phyloP scores from a whole-genome alignment of 495 filamentous ascomycete genomes.

The Geoglossum glabrum region DNA sequence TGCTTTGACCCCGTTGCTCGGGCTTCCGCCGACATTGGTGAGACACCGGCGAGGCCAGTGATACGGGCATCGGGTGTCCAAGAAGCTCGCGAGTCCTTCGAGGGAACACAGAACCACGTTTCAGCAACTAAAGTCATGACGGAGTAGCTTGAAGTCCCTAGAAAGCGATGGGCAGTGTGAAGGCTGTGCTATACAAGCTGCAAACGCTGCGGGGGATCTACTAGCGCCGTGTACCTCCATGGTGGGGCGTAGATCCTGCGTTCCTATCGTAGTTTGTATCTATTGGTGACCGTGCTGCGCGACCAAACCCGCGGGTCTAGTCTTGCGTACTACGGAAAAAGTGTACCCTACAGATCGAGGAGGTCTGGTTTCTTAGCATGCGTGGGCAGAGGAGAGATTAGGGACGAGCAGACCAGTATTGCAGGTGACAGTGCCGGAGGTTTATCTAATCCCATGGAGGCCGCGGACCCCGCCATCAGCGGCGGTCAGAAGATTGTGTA shows the following conservation, averaged over 20 bases:
- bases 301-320: conserved; percentile 11
- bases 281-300: conserved; percentile 6
- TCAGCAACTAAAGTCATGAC: conserved; percentile 5
- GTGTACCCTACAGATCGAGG: conserved; percentile 15
- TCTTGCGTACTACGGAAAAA: conserved; percentile 15
- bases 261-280: conserved; percentile 4
- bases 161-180: background rate
- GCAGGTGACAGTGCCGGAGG: conserved; percentile 17
- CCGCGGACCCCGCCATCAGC: conserved; percentile 5
- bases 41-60: background rate
- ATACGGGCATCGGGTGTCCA: conserved; percentile 8
- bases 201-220: background rate
- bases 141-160: conserved; percentile 4
- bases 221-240: conserved; percentile 12
- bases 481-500: conserved; percentile 2
- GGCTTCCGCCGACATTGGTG: conserved; percentile 6
- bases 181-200: conserved; percentile 8
- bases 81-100: conserved; percentile 9
- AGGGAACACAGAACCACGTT: conserved; percentile 6
- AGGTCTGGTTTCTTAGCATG: conserved; percentile 13
- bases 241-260: conserved; percentile 12
- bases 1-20: conserved; percentile 13
- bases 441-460: conserved; percentile 3
- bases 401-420: conserved; percentile 7
- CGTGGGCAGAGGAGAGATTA: conserved; percentile 9